Conservation (phyloP, 1,139 yeast species). For the Geotrichum reessii region DNA sequence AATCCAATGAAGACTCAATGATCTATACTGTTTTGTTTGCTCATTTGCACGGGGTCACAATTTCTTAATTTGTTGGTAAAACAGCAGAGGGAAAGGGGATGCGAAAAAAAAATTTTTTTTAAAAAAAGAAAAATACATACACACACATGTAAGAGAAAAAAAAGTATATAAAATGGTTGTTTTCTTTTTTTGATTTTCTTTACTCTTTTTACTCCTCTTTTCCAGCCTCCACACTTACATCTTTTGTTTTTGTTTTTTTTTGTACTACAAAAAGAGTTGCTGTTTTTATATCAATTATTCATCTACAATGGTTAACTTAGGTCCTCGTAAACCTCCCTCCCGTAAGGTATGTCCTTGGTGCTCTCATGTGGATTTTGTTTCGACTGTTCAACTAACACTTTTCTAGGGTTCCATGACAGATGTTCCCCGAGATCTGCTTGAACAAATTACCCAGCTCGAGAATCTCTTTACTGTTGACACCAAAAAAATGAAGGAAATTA, state of each 20-base stretch:
- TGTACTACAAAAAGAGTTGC: no score
- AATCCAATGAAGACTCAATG: no score
- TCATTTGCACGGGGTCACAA: no score
- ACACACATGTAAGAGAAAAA: no score
- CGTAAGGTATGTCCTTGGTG: slow-evolving; percentile 52
- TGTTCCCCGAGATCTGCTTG: slow-evolving; percentile 59
- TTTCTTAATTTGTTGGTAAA: no score
- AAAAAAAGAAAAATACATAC: no score
- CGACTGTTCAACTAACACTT: neutral
- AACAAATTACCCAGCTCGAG: slow-evolving; percentile 56
- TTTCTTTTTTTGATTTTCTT: neutral
- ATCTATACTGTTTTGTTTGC: no score
- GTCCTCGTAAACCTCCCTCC: slow-evolving; percentile 77
- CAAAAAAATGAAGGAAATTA: slow-evolving; percentile 56
- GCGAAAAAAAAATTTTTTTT: no score
- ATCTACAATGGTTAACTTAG: slow-evolving; percentile 67
- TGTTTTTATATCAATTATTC: no score
- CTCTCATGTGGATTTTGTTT: neutral
- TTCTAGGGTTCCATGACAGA: slow-evolving; percentile 63
- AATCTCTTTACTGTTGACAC: slow-evolving; percentile 57
- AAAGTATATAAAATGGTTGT: no score
- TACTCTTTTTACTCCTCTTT: neutral
- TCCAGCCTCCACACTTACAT: neutral
- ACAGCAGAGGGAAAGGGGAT: no score
- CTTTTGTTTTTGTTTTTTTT: neutral